Base-by-base conservation (phyloP, 2,329 filamentous ascomycete genomes). In the Colletotrichum tamarilloi region DNA sequence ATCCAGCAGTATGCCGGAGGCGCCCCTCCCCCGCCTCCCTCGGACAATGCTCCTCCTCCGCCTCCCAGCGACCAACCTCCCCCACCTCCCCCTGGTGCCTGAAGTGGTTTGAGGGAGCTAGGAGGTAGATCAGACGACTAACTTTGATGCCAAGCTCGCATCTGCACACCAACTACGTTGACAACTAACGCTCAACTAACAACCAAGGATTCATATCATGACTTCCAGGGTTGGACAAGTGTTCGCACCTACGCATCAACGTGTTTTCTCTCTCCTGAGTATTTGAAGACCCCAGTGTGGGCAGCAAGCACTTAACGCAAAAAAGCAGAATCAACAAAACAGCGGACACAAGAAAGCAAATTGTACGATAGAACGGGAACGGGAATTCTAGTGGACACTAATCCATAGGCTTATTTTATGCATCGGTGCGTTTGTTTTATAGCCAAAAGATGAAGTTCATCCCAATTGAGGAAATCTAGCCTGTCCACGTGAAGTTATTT, bases 1-100 rank as follows among this genome's bases (percentile, higher is more conserved):
- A 92, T 93, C 78, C 90, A 93, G 81, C 91, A 92, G 78, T 94
- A 90, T 75, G 86, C 89, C 52, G 84, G 84, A 75, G 85, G 87
- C 60, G 83, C 82, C 38, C 85, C 81, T 53, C 85, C 84, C 49
- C 86, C 87, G 69, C 89, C 89, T 85, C 87, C 88, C 38, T 87
- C 88, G 68, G 87, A 87, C 67, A 86, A 86, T 76, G 91, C 90
- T 75, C 88, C 91, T 70, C 91, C 91, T 49, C 91, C 89, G 16
- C 86, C 88, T 75, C 87, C 87, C 5, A 88, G 88, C 77, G 88
- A 91, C 72, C 86, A 87, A 74, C 89, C 89, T 75, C 91, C 91
- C 26, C 91, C 93, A 28, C 91, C 91, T 70, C 91, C 91, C 66
- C 85, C 86, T 72, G 86, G 86, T 77, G 85, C 86, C 75, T 88